Evolutionary conservation across 805 yeast genomes (phyloP), one percentile per base, ranked within the genome.

Genomic region (Metschnikowia bowlesiae): DNA sequence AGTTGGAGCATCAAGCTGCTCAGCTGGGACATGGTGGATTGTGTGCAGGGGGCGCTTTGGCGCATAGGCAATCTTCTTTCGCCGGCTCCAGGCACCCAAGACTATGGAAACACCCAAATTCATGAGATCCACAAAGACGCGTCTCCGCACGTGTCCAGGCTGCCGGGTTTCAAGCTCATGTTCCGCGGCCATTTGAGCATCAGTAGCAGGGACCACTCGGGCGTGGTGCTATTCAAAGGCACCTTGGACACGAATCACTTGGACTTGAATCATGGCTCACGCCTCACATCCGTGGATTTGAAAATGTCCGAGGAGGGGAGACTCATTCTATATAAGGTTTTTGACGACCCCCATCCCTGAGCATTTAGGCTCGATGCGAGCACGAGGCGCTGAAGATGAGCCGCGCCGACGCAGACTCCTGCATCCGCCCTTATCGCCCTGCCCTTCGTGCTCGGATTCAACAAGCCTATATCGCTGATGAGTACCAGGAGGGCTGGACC

Each of bases 181-280:
- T 68, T 67, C 47, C 36, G 53, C 5, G 74, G 74, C 6, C 50
- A 54, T 6, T 56, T 65, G 38, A 45, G 44, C 14, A 52, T 70
- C 9, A 44, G 46, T 29, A 49, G 54, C 18, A 46, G 58, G 11
- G 32, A 39, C 6, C 53, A 54, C 14, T n/a, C 39, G 26, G 70
- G 70, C 0, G 36, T 44, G 2, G 50, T 64, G 10, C 22, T 32
- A 11, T 71, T 68, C 53, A 45, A 49, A 14, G 75, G 74, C 1
- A 47, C 46, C 10, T 52, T 71, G 26, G 74, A 70, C 48, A 57
- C 62, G 44, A 62, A 62, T 49, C 75, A 71, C 49, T 43, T 64
- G 29, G 56, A 58, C 39, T 63, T 69, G 29, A 62, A 66, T 51
- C 52, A 66, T 31, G 75, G 75, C 2, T 63, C 67, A 32, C 65